Percentiles rank a stretch among this genome's conserved stretches.
These are phyloP conservation scores for Dendrobium catenatum DNA, from an alignment of 106 monocot genomes.

Conservation along the genomic window DNA sequence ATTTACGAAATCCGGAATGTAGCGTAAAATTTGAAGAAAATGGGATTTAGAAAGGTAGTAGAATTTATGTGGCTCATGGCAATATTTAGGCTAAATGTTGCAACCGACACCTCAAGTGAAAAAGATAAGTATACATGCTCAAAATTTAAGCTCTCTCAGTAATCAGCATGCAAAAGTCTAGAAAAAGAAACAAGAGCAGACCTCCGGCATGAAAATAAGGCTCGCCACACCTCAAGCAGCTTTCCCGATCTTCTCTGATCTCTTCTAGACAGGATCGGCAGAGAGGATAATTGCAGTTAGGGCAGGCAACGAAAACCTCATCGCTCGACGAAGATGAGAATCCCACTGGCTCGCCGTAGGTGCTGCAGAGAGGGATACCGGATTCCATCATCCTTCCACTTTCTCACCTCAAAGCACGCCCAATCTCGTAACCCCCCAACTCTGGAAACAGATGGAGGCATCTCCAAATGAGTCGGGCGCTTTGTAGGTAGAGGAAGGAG, in stretches of 20 bases:
- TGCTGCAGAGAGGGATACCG: conserved; percentile 33
- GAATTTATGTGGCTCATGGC: too few relatives aligned
- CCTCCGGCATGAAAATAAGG: conserved; percentile 23
- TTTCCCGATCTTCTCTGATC: conserved; percentile 23
- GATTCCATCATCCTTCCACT: conserved; percentile 41
- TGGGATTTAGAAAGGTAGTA: too few relatives aligned
- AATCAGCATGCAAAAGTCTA: neutral
- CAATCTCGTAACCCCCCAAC: neutral
- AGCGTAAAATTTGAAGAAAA: too few relatives aligned
- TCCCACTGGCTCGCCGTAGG: conserved; percentile 33
- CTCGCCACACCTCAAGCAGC: conserved; percentile 50
- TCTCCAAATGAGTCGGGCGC: neutral
- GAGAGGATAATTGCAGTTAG: conserved; percentile 31
- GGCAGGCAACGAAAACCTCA: conserved; percentile 33
- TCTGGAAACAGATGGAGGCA: neutral
- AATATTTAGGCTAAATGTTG: too few relatives aligned
- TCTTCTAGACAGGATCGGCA: conserved; percentile 46
- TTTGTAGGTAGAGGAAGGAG: conserved; percentile 23
- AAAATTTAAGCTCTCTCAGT: neutral
- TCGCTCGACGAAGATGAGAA: conserved; percentile 9
- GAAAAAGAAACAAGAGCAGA: neutral
- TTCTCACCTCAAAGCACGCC: neutral
- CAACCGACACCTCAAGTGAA: neutral
- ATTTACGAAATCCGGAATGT: too few relatives aligned
- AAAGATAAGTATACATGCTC: neutral